Evolutionary conservation across 306 rosid species (phyloP), one percentile per base, ranked within the genome.

Genomic region (Rosa chinensis): DNA sequence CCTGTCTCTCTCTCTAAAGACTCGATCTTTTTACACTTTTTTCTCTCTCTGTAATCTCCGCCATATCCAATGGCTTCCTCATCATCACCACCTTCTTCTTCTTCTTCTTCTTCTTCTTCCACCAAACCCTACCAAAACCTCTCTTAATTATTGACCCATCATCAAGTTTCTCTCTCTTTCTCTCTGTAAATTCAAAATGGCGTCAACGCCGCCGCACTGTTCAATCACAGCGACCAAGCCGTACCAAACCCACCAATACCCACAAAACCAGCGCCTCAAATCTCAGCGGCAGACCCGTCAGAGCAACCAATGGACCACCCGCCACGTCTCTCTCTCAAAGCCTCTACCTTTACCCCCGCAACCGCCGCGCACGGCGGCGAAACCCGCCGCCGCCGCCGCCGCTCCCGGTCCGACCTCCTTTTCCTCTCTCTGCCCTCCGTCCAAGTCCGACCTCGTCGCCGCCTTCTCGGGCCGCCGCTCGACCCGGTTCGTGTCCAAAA

Each of bases 381-480:
- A 73, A 37, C 3, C 48, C 85, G 17, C 44, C 79, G 47, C 87
- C 69, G 37, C 66, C 75, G 43, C 79, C 81, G 52, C 80, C 32
- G 32, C 37, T 32, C 37, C 37, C 37, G 0, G 3, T 35, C 25
- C 92, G 45, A 16, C 88, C n/a, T 21, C 52, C 80, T 20, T 8
- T 76, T 81, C 89, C 0, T 79, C 91, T n/a, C 75, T 92, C 10
- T 82, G 91, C 8, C 67, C 89, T 13, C 53, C 84, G 72, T 82
- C 86, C 35, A 79, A 82, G 40, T 85, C 92, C 3, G 87, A 81
- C 39, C 92, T 92, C 1, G 91, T 85, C 3, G 79, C 89, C 2
- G 96, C 84, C 53, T 95, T 95, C 64, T 89, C 99, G 0, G 97
- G 97, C 64, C 90, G 95, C 70, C 94, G 92, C 10, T 89, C 97